These are phyloP conservation scores for Arthonia radiata DNA, from an alignment of 495 filamentous ascomycete species.

Conservation along the genomic window DNA sequence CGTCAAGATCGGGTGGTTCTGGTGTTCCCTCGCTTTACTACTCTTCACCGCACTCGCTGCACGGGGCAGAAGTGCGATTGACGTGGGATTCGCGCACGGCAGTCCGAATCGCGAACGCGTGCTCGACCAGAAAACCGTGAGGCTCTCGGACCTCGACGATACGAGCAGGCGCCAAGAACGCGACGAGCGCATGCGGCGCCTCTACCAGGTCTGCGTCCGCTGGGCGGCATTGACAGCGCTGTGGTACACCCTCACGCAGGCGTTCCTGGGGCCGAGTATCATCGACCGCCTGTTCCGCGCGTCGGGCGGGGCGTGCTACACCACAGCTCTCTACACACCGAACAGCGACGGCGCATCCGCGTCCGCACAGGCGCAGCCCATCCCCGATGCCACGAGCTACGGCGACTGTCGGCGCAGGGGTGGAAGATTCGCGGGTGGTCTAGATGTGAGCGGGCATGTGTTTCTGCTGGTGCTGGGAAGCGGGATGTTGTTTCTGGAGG, in stretches of 20 bases:
- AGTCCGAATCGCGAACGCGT: too few relatives aligned
- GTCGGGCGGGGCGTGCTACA: conserved; percentile 52
- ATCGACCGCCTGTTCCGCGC: conserved; percentile 66
- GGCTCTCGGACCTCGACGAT: not conserved
- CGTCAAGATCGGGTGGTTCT: conserved; percentile 87
- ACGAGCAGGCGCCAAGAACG: not conserved
- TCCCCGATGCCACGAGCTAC: conserved; percentile 19
- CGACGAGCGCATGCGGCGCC: not conserved
- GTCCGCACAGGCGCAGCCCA: conserved; percentile 7
- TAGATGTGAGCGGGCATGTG: conserved; percentile 88
- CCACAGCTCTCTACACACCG: conserved; percentile 4
- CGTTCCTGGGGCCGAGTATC: conserved; percentile 78
- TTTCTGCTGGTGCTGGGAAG: conserved; percentile 81
- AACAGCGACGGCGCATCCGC: conserved; percentile 8
- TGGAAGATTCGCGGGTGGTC: conserved; percentile 66
- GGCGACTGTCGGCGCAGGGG: conserved; percentile 42
- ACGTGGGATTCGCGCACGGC: not conserved
- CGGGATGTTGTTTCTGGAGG: conserved; percentile 55
- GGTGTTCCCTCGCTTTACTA: conserved; percentile 47
- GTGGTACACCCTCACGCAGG: conserved; percentile 73
- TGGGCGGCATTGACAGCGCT: conserved; percentile 46
- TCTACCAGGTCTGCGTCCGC: not conserved
- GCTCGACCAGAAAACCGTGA: too few relatives aligned
- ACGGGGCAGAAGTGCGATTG: conserved; percentile 5
- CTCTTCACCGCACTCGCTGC: conserved; percentile 30